These are phyloP conservation scores for Helminthosporium solani DNA, from an alignment of 2,329 filamentous ascomycete species.

Conservation along the genomic window DNA sequence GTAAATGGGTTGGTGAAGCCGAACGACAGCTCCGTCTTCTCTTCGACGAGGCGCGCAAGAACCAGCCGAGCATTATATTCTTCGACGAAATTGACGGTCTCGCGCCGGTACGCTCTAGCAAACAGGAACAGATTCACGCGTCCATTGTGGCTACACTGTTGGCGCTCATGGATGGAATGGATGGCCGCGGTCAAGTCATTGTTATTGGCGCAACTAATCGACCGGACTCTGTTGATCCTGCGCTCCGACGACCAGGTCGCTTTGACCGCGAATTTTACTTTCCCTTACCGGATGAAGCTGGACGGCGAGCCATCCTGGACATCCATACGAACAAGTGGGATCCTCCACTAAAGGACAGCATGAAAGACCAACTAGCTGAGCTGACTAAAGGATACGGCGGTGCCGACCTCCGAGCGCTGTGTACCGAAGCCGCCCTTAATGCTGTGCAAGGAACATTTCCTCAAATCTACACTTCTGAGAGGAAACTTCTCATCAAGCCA, in stretches of 20 bases:
- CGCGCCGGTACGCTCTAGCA: constrained; percentile 92
- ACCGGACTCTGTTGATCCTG: constrained; percentile 93
- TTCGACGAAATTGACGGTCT: constrained; percentile 98
- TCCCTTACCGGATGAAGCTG: constrained; percentile 79
- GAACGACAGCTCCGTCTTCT: constrained; percentile 90
- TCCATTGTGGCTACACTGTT: constrained; percentile 69
- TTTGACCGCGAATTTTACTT: constrained; percentile 99
- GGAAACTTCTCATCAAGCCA: constrained; percentile 87
- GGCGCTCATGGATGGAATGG: constrained; percentile 53
- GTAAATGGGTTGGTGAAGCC: constrained; percentile 98
- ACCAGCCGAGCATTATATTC: constrained; percentile 98
- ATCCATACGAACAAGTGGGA: constrained; percentile 97
- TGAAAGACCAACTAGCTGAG: constrained; percentile 82
- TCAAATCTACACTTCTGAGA: constrained; percentile 88
- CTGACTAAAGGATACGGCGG: constrained; percentile 95
- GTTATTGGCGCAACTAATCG: constrained; percentile 98
- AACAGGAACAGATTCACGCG: constrained; percentile 97
- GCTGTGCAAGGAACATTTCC: constrained; percentile 94
- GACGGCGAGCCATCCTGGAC: constrained; percentile 81
- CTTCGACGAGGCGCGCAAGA: constrained; percentile 94
- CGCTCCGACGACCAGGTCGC: constrained; percentile 86
- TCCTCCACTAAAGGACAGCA: constrained; percentile 66
- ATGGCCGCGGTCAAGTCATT: constrained; percentile 74
- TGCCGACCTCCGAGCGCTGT: constrained; percentile 89
- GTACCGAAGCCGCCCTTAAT: constrained; percentile 93